Percentiles rank a stretch among this genome's conserved stretches.
Conservation (phyloP, 2,329 filamentous ascomycete genomes). For the Aspergillaceae sp. region DNA sequence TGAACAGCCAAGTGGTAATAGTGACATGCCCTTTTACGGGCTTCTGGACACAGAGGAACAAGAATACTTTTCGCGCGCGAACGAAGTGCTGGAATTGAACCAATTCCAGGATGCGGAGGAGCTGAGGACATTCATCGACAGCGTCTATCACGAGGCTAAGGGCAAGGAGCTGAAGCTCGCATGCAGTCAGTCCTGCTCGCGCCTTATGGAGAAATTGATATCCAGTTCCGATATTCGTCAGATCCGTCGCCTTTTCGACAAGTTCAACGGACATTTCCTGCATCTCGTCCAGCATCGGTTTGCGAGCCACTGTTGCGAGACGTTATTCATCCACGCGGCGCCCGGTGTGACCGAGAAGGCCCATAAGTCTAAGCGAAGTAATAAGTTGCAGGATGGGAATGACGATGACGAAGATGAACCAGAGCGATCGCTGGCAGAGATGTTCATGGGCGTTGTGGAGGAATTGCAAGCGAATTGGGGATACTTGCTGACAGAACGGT, state of each 20-base stretch:
- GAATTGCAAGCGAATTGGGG: slow-evolving; percentile 81
- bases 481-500: slow-evolving; percentile 75
- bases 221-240: slow-evolving; percentile 68
- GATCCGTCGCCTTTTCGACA: slow-evolving; percentile 77
- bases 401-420: slow-evolving; percentile 38
- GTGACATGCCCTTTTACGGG: slow-evolving; percentile 75
- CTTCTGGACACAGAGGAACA: slow-evolving; percentile 89
- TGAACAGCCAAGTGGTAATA: slow-evolving; percentile 13
- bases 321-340: slow-evolving; percentile 76
- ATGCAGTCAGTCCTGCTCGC: slow-evolving; percentile 89
- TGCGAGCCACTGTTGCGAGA: slow-evolving; percentile 94
- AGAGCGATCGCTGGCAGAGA: slow-evolving; percentile 64
- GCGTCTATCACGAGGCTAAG: slow-evolving; percentile 74
- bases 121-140: slow-evolving; percentile 62
- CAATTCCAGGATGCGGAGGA: slow-evolving; percentile 73
- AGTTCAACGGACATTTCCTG: slow-evolving; percentile 78
- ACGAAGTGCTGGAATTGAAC: slow-evolving; percentile 82
- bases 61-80: slow-evolving; percentile 86
- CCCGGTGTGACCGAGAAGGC: slow-evolving; percentile 69
- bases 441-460: slow-evolving; percentile 74
- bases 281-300: slow-evolving; percentile 91
- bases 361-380: slow-evolving; percentile 35
- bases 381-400: slow-evolving; percentile 38
- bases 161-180: slow-evolving; percentile 95
- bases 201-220: slow-evolving; percentile 85